A percentile compares a stretch with the other conserved stretches of the same genome.
phyloP scores from a whole-genome alignment of 2,329 filamentous ascomycete species.

The Fusarium scirpi region DNA sequence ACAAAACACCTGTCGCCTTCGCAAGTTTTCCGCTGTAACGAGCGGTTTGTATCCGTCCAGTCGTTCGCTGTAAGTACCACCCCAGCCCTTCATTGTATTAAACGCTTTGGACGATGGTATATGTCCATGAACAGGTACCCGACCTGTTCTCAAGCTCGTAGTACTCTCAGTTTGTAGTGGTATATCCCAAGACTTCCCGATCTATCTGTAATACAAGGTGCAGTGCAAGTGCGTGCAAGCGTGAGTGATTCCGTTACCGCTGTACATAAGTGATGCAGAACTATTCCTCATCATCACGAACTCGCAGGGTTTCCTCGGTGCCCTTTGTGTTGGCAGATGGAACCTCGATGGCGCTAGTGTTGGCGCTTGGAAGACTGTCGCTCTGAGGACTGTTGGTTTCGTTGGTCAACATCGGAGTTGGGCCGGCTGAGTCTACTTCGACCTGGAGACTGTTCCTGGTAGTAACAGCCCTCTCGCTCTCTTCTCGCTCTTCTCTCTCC shows the following conservation, averaged over 20 bases:
- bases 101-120: conserved; percentile 34
- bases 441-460: conserved; percentile 51
- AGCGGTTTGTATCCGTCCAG: conserved; percentile 6
- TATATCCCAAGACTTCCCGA: conserved; percentile 16
- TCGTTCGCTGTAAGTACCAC: conserved; percentile 14
- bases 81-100: conserved; percentile 30
- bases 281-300: conserved; percentile 52
- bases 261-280: not conserved
- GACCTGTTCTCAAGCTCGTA: conserved; percentile 24
- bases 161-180: conserved; percentile 12
- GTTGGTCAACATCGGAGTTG: conserved; percentile 75
- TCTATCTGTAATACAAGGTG: conserved; percentile 37
- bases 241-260: not conserved
- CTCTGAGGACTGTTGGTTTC: conserved; percentile 78
- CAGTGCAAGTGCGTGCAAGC: not conserved
- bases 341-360: conserved; percentile 64
- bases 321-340: conserved; percentile 48
- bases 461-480: not conserved
- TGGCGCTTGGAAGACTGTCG: conserved; percentile 73
- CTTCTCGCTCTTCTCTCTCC: not conserved
- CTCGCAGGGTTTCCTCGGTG: conserved; percentile 37
- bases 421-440: conserved; percentile 65
- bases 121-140: conserved; percentile 38
- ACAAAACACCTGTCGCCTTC: conserved; percentile 28
- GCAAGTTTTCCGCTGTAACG: conserved; percentile 14